Base-by-base conservation (phyloP, 257 asterid species). In the Primulina huaijiensis region DNA sequence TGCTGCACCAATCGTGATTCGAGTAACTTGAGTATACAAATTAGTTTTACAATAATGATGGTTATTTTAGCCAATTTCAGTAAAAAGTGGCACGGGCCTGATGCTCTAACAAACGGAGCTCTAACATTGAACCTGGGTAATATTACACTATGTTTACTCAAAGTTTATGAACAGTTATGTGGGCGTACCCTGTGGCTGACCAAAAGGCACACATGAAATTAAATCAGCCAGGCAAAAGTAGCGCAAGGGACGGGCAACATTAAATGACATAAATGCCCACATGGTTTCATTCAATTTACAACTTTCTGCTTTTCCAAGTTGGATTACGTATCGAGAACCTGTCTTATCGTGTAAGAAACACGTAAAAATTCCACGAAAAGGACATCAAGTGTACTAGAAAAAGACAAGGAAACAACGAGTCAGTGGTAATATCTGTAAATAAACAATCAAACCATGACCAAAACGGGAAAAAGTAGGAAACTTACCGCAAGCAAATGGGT, bases 401-500 rank as follows among this genome's bases (percentile, higher is more conserved):
- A 73, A 61, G 82, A 64, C 76, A 31, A 43, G 62, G n/a, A 72
- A 81, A 76, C 83, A 68, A 62, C 53, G 35, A 73, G 74, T 30
- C 63, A 70, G 74, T 72, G 85, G 85, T 83, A 74, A 68, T 29
- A 60, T 31, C 68, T 6, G 88, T 81, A 84, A 83, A 78, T 83
- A 72, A 77, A 56, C 65, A 16, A 34, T n/a, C n/a, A 67, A 38
- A 69, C 74, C 64, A 60, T 46, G 78, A 63, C 76, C 58, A 53
- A 72, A 74, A 53, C 0, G 38, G 62, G 8, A 46, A 66, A 33
- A 2, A 38, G 19, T 2, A 29, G 6, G 2, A 58, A 38, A 82
- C 92, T 89, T 78, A 88, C 98, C 62, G 92, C 90, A 21, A 88
- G 87, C 33, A 87, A 78, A 75, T 92, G 82, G 5, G 90, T 71